Base-by-base conservation (phyloP, 495 filamentous ascomycete species). In the Xylaria castorea region DNA sequence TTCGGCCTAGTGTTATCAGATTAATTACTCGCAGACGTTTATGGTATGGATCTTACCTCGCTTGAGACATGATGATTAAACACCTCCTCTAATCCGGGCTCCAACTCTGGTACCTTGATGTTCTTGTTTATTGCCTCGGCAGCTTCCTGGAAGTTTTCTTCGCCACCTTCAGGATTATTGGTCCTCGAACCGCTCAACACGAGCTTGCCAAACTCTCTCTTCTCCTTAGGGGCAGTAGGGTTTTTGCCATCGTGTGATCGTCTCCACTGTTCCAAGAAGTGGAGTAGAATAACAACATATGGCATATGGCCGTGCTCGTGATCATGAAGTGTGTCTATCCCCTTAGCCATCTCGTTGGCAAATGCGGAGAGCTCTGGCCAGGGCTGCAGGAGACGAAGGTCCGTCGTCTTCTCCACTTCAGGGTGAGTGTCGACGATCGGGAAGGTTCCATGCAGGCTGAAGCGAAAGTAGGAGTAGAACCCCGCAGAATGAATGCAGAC, bases 391-490 rank as follows among this genome's bases (percentile, higher is more conserved):
- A 98, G 85, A 50, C 97, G 91, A 66, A 99, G 87, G 72, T 99
- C 97, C 66, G 91, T 91, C 6, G 91, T 94, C 53, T 92, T 89
- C 53, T 93, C 91, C 34, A 93, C 91, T 71, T 97, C 95, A 1
- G 97, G 96, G 75, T 99, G 96, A 34, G 95, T 97, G 79, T 99
- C 95, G 76, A 98, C 93, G 75, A 98, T 93, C n/a, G 94, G 94
- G 74, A 97, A 98, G 11, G 88, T 88, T 25, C 88, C 83, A 5
- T 93, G 92, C 22, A 97, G 87, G 75, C 88, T 87, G 70, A 96
- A 84, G 4, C 90, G 91, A 80, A 98, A 95, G 46, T 91, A 91
- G 2, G 94, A 92, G 79, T 93, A 94, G 83, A 97, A 98, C 5
- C 96, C 96, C 42, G 94, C 86, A 30, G 91, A 97, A 77, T 97